Evolutionary conservation across 805 yeast genomes (phyloP).

Genomic region (Torulaspora delbrueckii): DNA sequence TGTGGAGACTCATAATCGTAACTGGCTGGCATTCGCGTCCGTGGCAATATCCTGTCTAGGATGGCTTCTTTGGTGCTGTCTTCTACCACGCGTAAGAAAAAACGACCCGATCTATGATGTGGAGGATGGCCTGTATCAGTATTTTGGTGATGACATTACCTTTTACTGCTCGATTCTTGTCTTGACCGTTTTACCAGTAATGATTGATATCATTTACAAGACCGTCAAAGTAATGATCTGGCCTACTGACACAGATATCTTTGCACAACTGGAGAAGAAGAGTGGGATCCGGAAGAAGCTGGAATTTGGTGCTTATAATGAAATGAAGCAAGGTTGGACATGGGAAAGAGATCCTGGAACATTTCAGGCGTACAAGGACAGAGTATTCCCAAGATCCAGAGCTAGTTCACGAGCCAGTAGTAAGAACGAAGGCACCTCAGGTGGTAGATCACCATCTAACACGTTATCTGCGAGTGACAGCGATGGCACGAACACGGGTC

Average conservation of each 20-base stretch:
- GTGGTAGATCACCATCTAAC: conserved; percentile 6
- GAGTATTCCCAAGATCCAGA: conserved; percentile 13
- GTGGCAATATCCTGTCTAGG: conserved; percentile 72
- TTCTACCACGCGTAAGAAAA: conserved; percentile 66
- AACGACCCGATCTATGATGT: conserved; percentile 60
- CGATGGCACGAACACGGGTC: neutral
- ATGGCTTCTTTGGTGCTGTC: conserved; percentile 77
- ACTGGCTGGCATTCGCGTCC: conserved; percentile 62
- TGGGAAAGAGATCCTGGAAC: conserved; percentile 49
- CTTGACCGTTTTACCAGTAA: conserved; percentile 51
- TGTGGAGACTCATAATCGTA: conserved; percentile 72
- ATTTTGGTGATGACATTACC: conserved; percentile 73
- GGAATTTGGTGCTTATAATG: conserved; percentile 67
- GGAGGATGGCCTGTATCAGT: conserved; percentile 56
- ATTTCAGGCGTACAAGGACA: conserved; percentile 27
- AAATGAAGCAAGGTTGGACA: conserved; percentile 75
- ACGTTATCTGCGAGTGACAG: conserved; percentile 8
- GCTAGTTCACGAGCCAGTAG: conserved; percentile 12
- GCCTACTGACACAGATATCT: conserved; percentile 74
- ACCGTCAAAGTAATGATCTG: conserved; percentile 49
- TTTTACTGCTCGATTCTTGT: conserved; percentile 81
- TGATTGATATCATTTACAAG: conserved; percentile 62
- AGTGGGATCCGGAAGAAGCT: conserved; percentile 58
- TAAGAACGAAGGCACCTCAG: conserved; percentile 9
- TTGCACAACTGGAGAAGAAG: conserved; percentile 72